These are phyloP conservation scores for Acanthamoeba sp. DNA, from an alignment of 208 protist genomes.

Conservation along the genomic window DNA sequence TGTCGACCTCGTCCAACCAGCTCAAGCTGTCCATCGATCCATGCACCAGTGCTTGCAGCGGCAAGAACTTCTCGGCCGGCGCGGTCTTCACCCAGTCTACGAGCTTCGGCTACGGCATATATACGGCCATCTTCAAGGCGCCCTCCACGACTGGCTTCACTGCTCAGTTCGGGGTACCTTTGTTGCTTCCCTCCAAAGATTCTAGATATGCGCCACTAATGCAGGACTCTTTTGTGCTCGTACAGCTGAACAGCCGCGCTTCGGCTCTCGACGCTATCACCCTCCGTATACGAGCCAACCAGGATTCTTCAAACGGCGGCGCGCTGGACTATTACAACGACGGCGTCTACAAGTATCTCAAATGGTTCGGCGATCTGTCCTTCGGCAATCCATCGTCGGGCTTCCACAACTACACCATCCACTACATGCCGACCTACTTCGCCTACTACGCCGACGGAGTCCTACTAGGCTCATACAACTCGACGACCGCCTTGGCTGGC, in stretches of 20 bases:
- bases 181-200: neutral
- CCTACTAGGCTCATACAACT: neutral
- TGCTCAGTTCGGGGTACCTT: neutral
- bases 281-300: neutral
- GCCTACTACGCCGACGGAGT: neutral
- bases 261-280: neutral
- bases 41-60: neutral
- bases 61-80: neutral
- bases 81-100: neutral
- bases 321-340: neutral
- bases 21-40: neutral
- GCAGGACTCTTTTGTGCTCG: neutral
- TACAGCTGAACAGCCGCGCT: neutral
- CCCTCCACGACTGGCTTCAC: neutral
- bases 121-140: slow-evolving; percentile 26
- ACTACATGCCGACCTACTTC: neutral
- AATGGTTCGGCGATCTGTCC: neutral
- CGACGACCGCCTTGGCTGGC: neutral
- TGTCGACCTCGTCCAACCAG: slow-evolving; percentile 5
- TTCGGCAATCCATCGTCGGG: neutral
- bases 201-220: neutral
- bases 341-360: neutral
- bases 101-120: slow-evolving; percentile 8
- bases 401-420: slow-evolving; percentile 17
- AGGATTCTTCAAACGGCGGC: neutral